A percentile compares a stretch with the other conserved stretches of the same genome.
Evolutionary conservation across 177 flowering plant genomes (phyloP).

Genomic region (Vitis hybrid): DNA sequence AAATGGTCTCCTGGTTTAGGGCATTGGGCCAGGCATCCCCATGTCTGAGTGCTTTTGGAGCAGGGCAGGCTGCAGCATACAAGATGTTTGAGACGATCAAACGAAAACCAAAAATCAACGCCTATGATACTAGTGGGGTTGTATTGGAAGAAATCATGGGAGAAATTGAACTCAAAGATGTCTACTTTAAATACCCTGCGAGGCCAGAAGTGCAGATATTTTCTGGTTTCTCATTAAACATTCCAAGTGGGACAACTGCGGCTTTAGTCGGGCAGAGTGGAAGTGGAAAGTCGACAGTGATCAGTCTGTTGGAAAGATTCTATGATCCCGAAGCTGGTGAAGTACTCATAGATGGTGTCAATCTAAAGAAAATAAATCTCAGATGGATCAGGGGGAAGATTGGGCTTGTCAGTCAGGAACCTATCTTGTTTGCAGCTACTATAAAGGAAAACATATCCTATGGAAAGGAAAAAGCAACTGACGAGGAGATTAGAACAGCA

Average conservation of each 20-base stretch:
- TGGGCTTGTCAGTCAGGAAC: conserved; percentile 49
- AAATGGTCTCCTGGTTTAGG: conserved; percentile 26
- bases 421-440: conserved; percentile 35
- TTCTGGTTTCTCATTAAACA: conserved; percentile 30
- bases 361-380: conserved; percentile 33
- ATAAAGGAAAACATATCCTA: conserved; percentile 38
- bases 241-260: conserved; percentile 34
- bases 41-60: conserved; percentile 57
- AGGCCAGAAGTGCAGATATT: conserved; percentile 46
- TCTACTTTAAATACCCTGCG: conserved; percentile 61
- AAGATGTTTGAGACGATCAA: conserved; percentile 75
- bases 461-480: conserved; percentile 40
- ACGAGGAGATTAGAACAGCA: conserved; percentile 34
- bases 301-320: no score
- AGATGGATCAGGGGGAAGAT: conserved; percentile 39
- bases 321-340: no score
- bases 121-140: conserved; percentile 42
- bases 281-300: no score
- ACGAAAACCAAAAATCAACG: conserved; percentile 54
- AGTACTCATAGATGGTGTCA: conserved; percentile 12
- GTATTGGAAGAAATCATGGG: conserved; percentile 54
- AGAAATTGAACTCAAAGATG: conserved; percentile 61
- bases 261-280: no score
- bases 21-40: conserved; percentile 66
- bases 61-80: conserved; percentile 73